Evolutionary conservation across 257 asterid genomes (phyloP), one percentile per base, ranked within the genome.

Genomic region (Echium plantagineum): DNA sequence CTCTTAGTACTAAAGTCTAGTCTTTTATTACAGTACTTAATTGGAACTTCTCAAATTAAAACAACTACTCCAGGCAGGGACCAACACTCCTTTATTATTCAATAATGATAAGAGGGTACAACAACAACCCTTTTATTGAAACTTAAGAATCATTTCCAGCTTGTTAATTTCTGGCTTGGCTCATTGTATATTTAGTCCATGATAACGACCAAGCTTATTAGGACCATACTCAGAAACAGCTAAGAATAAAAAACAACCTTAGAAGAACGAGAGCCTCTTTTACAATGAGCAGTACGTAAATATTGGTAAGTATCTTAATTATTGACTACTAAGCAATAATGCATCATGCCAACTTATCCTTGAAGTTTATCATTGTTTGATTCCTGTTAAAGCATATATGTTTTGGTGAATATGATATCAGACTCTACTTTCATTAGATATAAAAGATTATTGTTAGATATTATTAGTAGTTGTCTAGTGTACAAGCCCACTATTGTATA

Each of bases 71-170:
- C n/a, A n/a, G n/a, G n/a, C 63, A 64, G 67, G 63, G 67, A 61
- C 63, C 63, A 7, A 53, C 62, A 66, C 74, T 69, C n/a, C n/a
- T n/a, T n/a, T n/a, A n/a, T 80, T 56, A 69, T 69, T 73, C 72
- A 71, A 73, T 1, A 24, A 24, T 24, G n/a, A 28, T 28, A 28
- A 28, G 32, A 64, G 67, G 63, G 67, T 58, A 61, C 63, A 7
- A 62, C 21, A 64, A 53, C n/a, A n/a, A n/a, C n/a, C 62, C 70
- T 72, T 69, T 80, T 56, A 69, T 69, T 73, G 74, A 71, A 73
- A 76, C 79, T 74, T 75, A 64, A 60, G 65, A 65, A 60, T 73
- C 62, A 55, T 72, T 69, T 62, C 58, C 12, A 57, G 30, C 47
- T 7, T 17, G 48, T 51, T n/a, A n/a, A n/a, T n/a, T 10, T 13